These are phyloP conservation scores for Neolentinus lepideus DNA, from an alignment of 1,284 basidiomycete species.

Conservation along the genomic window DNA sequence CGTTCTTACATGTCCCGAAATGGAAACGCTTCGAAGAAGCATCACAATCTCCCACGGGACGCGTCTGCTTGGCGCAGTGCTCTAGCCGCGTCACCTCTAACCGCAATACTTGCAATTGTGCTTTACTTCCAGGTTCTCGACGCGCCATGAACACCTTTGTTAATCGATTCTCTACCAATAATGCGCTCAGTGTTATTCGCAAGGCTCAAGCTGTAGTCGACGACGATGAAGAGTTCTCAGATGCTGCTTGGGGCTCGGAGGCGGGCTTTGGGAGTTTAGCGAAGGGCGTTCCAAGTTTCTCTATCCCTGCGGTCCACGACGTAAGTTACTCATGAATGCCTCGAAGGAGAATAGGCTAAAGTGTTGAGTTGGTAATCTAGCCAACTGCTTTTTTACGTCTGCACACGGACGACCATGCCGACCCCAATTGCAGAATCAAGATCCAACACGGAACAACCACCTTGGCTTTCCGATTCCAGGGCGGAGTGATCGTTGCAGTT, in stretches of 20 bases:
- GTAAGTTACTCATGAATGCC: slow-evolving; percentile 37
- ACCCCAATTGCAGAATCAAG: slow-evolving; percentile 94
- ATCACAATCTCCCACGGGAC: background rate
- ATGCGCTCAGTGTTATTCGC: slow-evolving; percentile 40
- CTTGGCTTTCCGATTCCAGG: slow-evolving; percentile 93
- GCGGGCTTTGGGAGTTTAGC: slow-evolving; percentile 73
- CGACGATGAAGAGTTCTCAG: slow-evolving; percentile 58
- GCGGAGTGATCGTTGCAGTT: slow-evolving; percentile 96
- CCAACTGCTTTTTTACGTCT: slow-evolving; percentile 84
- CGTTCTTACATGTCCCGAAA: background rate
- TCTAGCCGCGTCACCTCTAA: slow-evolving; percentile 44
- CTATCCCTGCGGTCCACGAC: slow-evolving; percentile 64
- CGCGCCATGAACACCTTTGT: slow-evolving; percentile 73
- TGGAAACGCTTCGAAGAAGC: background rate
- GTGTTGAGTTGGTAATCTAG: slow-evolving; percentile 31
- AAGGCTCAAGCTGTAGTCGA: slow-evolving; percentile 40
- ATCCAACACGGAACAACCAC: slow-evolving; percentile 99
- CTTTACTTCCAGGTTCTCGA: slow-evolving; percentile 14
- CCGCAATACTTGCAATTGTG: background rate
- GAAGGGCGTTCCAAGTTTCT: slow-evolving; percentile 64
- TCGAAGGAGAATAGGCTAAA: slow-evolving; percentile 3
- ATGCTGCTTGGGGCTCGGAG: slow-evolving; percentile 72
- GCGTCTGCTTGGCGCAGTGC: slow-evolving; percentile 1
- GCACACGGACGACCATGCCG: slow-evolving; percentile 91
- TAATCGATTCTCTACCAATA: slow-evolving; percentile 54